Evolutionary conservation across 108 stramenopile species (phyloP).

Genomic region (Pelagomonas calceolata): DNA sequence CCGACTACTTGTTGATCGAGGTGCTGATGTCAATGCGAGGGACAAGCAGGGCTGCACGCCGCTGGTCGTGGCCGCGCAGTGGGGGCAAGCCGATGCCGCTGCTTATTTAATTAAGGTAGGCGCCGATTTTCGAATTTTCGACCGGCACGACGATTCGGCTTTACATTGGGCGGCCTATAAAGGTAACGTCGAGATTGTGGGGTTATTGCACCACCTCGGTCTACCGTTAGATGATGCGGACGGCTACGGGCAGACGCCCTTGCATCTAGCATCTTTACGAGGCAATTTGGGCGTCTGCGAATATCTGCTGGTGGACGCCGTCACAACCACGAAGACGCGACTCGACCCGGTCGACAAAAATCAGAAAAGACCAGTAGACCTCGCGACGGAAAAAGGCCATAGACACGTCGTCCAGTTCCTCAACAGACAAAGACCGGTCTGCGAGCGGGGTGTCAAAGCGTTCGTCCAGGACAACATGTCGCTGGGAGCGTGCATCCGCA

Average conservation of each 20-base stretch:
- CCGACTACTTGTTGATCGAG: slow-evolving; percentile 44
- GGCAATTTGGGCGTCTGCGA: slow-evolving; percentile 62
- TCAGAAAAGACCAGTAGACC: background rate
- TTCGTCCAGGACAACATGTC: background rate
- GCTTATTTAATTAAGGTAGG: slow-evolving; percentile 67
- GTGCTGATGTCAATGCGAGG: slow-evolving; percentile 23
- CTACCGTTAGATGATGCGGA: slow-evolving; percentile 51
- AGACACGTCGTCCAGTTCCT: background rate
- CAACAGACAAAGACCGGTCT: background rate
- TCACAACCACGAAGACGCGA: background rate
- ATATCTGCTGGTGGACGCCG: slow-evolving; percentile 24
- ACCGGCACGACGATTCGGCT: slow-evolving; percentile 70
- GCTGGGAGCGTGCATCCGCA: background rate
- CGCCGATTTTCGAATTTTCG: slow-evolving; percentile 54
- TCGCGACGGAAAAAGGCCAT: background rate
- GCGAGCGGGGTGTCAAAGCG: background rate
- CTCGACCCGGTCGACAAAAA: background rate
- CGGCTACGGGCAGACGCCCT: slow-evolving; percentile 76
- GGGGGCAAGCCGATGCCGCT: slow-evolving; percentile 79
- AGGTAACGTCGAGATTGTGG: slow-evolving; percentile 70
- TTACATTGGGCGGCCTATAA: slow-evolving; percentile 96
- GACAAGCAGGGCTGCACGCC: slow-evolving; percentile 68
- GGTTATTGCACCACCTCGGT: slow-evolving; percentile 61
- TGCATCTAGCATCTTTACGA: slow-evolving; percentile 77
- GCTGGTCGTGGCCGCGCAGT: slow-evolving; percentile 80